A percentile compares a stretch with the other conserved stretches of the same genome.
Evolutionary conservation across 805 yeast genomes (phyloP).

Genomic region (Schwanniomyces vanrijiae): DNA sequence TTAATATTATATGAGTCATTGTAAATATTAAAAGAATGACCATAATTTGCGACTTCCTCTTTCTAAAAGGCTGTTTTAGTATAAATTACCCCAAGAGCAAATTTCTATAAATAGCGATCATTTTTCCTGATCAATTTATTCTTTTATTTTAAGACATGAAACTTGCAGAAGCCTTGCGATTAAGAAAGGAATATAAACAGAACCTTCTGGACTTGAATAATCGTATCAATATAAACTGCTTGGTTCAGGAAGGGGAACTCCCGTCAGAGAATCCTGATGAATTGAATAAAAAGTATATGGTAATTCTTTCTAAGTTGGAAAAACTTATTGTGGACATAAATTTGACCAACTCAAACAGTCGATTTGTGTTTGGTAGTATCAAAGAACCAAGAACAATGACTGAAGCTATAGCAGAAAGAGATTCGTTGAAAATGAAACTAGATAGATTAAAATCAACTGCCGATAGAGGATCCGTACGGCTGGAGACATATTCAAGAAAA

Average conservation of each 20-base stretch:
- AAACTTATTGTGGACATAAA: constrained; percentile 2
- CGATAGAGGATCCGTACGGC: background rate
- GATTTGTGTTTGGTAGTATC: background rate
- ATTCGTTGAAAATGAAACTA: background rate
- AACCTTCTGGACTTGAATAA: background rate
- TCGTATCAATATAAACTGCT: constrained; percentile 3
- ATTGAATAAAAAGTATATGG: background rate
- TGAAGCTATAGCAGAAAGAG: constrained; percentile 1
- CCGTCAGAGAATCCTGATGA: constrained; percentile 5
- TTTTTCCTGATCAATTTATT: too few relatives aligned
- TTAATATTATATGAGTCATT: too few relatives aligned
- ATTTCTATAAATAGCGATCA: too few relatives aligned
- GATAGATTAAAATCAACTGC: background rate
- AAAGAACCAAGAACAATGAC: constrained; percentile 1
- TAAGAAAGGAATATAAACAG: background rate
- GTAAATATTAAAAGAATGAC: too few relatives aligned
- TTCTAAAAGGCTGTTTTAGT: too few relatives aligned
- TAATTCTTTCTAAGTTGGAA: background rate
- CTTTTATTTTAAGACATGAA: background rate
- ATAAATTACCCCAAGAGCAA: too few relatives aligned
- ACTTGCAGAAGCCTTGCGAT: background rate
- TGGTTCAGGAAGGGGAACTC: constrained; percentile 3
- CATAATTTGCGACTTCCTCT: too few relatives aligned
- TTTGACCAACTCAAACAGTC: background rate
- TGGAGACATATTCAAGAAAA: constrained; percentile 1